Evolutionary conservation across 805 yeast genomes (phyloP), one percentile per base, ranked within the genome.

Genomic region (Priceomyces carsonii): DNA sequence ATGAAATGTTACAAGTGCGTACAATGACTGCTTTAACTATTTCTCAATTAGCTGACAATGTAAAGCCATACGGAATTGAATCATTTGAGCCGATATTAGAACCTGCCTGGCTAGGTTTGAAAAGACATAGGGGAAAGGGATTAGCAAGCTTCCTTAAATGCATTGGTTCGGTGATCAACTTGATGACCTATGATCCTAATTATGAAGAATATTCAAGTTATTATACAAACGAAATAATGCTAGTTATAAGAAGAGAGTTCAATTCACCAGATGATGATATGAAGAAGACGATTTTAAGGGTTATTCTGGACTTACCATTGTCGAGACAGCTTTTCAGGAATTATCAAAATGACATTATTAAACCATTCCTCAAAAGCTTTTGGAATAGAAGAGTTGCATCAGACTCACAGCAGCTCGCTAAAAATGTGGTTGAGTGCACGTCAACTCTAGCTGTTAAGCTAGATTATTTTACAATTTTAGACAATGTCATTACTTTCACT

Each of bases 61-160:
- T 88, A 3, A 69, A 77, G 15, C 98, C 98, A 0, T 87, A 84
- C 59, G 99, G 98, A 29, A 83, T 86, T 36, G 96, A 87, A 48
- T 79, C 91, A 0, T 90, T 91, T 55, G 95, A 89, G 48, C 60
- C 62, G 0, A 69, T 81, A 0, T 53, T 91, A 22, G 91, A 85
- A 36, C 85, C 88, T 0, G 61, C 87, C 5, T 89, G 96, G 95
- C 60, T 66, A 8, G 96, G 95, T 4, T 73, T 87, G 16, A 73
- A 79, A 29, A 72, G 72, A 25, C 93, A 85, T 43, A 68, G 95
- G 42, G 97, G 97, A 4, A 77, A 79, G 47, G 71, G 80, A 0
- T 66, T 89, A 33, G 84, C 95, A 0, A 79, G 87, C 2, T 87
- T 84, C 51, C 53, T 91, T 42, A 79, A 77, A 50, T 85, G 95